Conservation (phyloP, 1,284 basidiomycete species). For the Trametes hirsuta region DNA sequence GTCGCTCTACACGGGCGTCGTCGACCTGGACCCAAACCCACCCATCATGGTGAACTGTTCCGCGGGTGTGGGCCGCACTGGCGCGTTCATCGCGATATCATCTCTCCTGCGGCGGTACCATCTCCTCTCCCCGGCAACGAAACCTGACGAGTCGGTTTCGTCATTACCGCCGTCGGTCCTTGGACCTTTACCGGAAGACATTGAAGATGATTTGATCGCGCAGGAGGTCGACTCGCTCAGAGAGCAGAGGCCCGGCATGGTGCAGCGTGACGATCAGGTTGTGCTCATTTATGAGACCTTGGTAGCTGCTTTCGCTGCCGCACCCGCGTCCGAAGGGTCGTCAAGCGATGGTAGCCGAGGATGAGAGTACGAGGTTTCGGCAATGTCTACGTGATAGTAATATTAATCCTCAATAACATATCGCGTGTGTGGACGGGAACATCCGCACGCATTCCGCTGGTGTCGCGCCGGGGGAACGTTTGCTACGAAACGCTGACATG, state of each 20-base stretch:
- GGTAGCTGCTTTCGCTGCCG: conserved; percentile 37
- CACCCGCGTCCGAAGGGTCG: not conserved
- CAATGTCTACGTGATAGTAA: too few relatives aligned
- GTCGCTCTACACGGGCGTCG: conserved; percentile 35
- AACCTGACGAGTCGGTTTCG: conserved; percentile 24
- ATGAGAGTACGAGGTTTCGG: not conserved
- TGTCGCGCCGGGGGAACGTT: too few relatives aligned
- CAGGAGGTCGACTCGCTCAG: conserved; percentile 76
- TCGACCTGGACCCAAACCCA: conserved; percentile 52
- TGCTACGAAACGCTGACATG: too few relatives aligned
- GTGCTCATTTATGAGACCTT: conserved; percentile 69
- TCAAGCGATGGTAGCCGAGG: not conserved
- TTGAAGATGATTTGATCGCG: conserved; percentile 65
- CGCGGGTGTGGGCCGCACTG: conserved; percentile 90
- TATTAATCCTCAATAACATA: too few relatives aligned
- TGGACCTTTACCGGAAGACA: conserved; percentile 52
- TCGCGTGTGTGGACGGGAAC: too few relatives aligned
- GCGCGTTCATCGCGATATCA: conserved; percentile 81
- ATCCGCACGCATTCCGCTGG: too few relatives aligned
- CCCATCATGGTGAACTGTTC: conserved; percentile 86
- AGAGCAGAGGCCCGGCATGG: conserved; percentile 84
- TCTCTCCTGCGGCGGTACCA: conserved; percentile 67
- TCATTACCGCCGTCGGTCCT: conserved; percentile 52
- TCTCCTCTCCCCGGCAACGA: conserved; percentile 45
- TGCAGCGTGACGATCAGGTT: conserved; percentile 72